Conservation (phyloP, 805 yeast genomes). For the Limtongozyma cylindracea region DNA sequence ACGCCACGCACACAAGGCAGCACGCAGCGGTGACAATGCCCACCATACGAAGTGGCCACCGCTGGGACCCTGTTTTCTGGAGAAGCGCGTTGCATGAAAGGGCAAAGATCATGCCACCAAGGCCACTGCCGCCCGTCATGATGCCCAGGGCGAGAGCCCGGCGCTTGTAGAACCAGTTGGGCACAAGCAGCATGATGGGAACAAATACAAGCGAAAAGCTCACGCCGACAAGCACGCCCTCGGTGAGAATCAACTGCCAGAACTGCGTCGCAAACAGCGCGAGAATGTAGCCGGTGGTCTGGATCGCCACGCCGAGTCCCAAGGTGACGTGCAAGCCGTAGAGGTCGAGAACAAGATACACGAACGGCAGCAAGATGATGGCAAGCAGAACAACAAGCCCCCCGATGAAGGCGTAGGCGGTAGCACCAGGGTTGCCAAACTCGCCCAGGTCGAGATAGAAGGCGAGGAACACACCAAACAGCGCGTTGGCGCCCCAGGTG, state of each 20-base stretch:
- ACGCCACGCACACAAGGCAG: conserved; percentile 13
- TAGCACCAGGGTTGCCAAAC: no score
- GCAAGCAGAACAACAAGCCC: conserved; percentile 16
- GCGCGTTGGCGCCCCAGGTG: conserved; percentile 36
- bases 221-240: conserved; percentile 37
- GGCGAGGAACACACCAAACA: conserved; percentile 30
- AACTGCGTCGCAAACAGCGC: conserved; percentile 31
- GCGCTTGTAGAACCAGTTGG: conserved; percentile 45
- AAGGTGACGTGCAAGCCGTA: no score
- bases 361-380: no score
- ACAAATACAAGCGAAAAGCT: conserved; percentile 30
- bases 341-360: no score
- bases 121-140: conserved; percentile 19
- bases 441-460: conserved; percentile 25
- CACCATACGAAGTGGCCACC: conserved; percentile 17
- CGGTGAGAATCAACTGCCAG: conserved; percentile 47
- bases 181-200: conserved; percentile 33
- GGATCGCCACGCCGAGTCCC: conserved; percentile 24
- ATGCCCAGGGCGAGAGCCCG: conserved; percentile 30
- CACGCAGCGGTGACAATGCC: conserved; percentile 11
- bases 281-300: conserved; percentile 27
- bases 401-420: conserved; percentile 15
- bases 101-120: conserved; percentile 21
- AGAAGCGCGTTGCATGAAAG: conserved; percentile 2
- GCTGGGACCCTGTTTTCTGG: conserved; percentile 14